Evolutionary conservation across 192 early-diverging fungal species (phyloP).

Genomic region (Coemansia sp.): DNA sequence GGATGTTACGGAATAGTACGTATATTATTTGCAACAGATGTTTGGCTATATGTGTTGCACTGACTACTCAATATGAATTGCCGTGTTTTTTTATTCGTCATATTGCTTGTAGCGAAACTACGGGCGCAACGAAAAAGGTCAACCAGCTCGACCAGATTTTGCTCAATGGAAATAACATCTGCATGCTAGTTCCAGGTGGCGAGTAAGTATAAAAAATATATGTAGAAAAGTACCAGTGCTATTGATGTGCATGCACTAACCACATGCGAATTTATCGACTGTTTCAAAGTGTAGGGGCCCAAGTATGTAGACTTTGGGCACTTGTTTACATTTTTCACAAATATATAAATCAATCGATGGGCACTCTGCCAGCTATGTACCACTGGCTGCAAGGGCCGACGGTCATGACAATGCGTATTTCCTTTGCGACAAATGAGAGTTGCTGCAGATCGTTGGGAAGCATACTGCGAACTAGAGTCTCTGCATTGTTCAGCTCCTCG

Average conservation of each 20-base stretch:
- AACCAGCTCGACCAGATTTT: slow-evolving; percentile 88
- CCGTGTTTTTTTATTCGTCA: neutral
- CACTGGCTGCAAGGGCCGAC: slow-evolving; percentile 33
- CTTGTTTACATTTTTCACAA: neutral
- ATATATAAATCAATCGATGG: slow-evolving; percentile 2
- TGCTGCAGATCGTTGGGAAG: slow-evolving; percentile 23
- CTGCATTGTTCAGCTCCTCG: slow-evolving; percentile 3
- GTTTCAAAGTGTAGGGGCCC: neutral
- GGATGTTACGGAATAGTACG: slow-evolving; percentile 85
- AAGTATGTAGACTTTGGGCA: neutral
- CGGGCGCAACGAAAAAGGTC: slow-evolving; percentile 69
- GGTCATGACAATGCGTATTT: slow-evolving; percentile 32
- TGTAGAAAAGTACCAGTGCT: neutral
- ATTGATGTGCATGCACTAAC: neutral
- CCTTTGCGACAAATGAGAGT: slow-evolving; percentile 29
- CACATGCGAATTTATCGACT: neutral
- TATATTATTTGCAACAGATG: slow-evolving; percentile 21
- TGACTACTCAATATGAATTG: slow-evolving; percentile 11
- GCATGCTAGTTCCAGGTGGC: slow-evolving; percentile 76
- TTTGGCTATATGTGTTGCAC: neutral
- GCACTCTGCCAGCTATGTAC: slow-evolving; percentile 35
- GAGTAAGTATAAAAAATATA: slow-evolving; percentile 24
- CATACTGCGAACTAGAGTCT: neutral
- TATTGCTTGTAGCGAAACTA: slow-evolving; percentile 73
- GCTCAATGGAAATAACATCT: slow-evolving; percentile 97